Evolutionary conservation across 768 basidiomycete species (phyloP).

Genomic region (Tylopilus balloui): DNA sequence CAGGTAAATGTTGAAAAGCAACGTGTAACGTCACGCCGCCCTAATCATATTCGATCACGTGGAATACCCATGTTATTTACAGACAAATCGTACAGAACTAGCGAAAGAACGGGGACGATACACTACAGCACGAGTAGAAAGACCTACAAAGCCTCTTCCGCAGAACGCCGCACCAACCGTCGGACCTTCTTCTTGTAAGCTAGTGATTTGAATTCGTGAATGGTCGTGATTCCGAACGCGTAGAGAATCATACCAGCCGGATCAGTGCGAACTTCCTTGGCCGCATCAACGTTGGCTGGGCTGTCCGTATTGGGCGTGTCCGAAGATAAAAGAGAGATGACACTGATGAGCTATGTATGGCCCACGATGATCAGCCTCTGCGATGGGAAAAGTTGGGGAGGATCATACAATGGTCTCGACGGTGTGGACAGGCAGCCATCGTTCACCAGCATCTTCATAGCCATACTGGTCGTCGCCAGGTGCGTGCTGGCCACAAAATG

Average conservation of each 20-base stretch:
- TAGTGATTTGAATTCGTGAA: conserved; percentile 32
- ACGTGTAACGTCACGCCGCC: neutral
- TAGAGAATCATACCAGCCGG: conserved; percentile 43
- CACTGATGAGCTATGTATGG: conserved; percentile 83
- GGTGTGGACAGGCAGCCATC: conserved; percentile 97
- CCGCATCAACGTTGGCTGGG: conserved; percentile 95
- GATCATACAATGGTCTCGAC: conserved; percentile 87
- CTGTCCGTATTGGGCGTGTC: conserved; percentile 90
- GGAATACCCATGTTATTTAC: conserved; percentile 3
- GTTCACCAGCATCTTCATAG: conserved; percentile 93
- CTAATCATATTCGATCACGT: conserved; percentile 23
- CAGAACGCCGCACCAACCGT: conserved; percentile 77
- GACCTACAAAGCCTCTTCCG: conserved; percentile 83
- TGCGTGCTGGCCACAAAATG: conserved; percentile 57
- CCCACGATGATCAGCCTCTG: neutral
- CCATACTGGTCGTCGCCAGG: conserved; percentile 97
- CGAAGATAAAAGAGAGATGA: conserved; percentile 92
- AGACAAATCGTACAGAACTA: conserved; percentile 8
- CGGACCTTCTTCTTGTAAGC: conserved; percentile 97
- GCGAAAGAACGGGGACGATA: conserved; percentile 9
- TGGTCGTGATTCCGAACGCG: neutral
- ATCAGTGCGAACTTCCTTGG: conserved; percentile 76
- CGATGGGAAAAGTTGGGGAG: neutral
- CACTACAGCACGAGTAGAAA: conserved; percentile 11
- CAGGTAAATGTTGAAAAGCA: conserved; percentile 7